Base-by-base conservation (phyloP, 208 protist species). In the Trypanosoma vivax region DNA sequence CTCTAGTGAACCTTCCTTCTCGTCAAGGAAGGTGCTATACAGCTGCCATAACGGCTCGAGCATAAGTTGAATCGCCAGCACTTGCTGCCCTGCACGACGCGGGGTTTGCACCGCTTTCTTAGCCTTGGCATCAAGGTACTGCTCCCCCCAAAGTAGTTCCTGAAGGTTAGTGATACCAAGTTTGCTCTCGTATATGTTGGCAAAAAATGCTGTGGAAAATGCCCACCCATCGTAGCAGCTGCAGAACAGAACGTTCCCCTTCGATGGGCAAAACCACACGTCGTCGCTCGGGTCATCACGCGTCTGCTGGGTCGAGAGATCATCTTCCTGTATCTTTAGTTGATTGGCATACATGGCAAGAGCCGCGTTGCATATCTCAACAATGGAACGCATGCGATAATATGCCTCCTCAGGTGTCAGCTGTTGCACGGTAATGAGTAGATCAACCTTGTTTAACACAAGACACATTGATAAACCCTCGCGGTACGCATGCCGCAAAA, bases 391-490 rank as follows among this genome's bases (percentile, higher is more conserved):
- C 64, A 98, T 94, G 33, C 87, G 65, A 52, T 97, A 83, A 34
- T 97, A 94, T 2, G 77, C 79, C 80, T 86, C 97, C 79, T 67
- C 78, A 6, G 60, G 91, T 63, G 46, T 89, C 73, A 95, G 65
- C 57, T 97, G 73, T 53, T 99, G 79, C 41, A 98, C 88, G 6
- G 76, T 72, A 49, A 99, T 88, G 13, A 97, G 72, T 28, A 97
- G 71, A 71, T 99, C 98, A 14, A 99, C 97, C 70, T 99, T 99
- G 76, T 99, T 99, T 10, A 99, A 71, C 6, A 99, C 94, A 14
- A 99, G 78, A 50, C 85, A 85, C 64, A 97, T 96, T 28, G 67
- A 85, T 9, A 99, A 68, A 6, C 93, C 79, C 58, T 99, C 97
- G 18, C 60, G 51, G 63, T 95, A 99, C 0, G 96, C 94, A 71